phyloP scores from a whole-genome alignment of 2,329 filamentous ascomycete genomes.

The Metarhizium guizhouense region DNA sequence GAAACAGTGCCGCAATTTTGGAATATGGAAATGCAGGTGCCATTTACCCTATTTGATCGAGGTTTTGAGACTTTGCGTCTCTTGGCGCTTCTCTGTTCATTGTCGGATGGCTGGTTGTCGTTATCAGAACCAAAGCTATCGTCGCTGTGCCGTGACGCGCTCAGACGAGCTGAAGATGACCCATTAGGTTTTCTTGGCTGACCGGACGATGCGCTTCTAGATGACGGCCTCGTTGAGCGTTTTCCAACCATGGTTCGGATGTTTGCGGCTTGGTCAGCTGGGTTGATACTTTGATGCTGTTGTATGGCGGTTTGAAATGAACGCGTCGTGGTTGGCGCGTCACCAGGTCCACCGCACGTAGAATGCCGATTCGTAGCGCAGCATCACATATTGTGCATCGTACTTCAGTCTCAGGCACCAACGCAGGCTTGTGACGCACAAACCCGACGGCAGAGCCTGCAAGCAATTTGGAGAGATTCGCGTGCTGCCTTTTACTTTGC shows the following conservation, averaged over 20 bases:
- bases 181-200: not conserved
- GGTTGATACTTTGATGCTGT: not conserved
- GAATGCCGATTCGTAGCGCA: not conserved
- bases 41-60: not conserved
- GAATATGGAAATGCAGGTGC: slow-evolving; percentile 6
- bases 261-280: not conserved
- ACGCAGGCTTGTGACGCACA: not conserved
- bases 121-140: not conserved
- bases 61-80: slow-evolving; percentile 5
- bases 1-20: slow-evolving; percentile 1
- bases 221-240: not conserved
- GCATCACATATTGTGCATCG: not conserved
- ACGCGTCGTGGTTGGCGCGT: slow-evolving; percentile 1
- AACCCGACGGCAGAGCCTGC: no score
- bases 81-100: slow-evolving; percentile 2
- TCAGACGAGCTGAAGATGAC: not conserved
- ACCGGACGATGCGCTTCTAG: not conserved
- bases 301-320: not conserved
- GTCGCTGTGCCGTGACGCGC: not conserved
- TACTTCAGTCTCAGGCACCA: not conserved
- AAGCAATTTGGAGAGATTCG: no score
- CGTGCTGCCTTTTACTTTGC: no score
- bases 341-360: not conserved
- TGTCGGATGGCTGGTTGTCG: not conserved
- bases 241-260: slow-evolving; percentile 1